Conservation (phyloP, 164 flowering plant species). For the Tetracentron sinense region DNA sequence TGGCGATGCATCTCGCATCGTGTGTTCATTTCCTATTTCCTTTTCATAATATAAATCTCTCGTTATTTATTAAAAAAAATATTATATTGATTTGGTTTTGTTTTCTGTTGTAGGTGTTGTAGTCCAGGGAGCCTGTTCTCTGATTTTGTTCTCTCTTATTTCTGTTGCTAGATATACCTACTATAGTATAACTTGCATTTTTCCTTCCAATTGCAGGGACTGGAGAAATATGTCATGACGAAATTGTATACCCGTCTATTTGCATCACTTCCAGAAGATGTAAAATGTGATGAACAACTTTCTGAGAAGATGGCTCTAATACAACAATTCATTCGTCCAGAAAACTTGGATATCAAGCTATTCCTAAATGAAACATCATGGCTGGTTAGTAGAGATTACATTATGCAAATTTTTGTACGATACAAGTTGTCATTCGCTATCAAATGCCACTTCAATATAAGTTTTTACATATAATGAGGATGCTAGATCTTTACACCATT, state of each 20-base stretch:
- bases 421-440: background rate
- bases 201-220: constrained; percentile 53
- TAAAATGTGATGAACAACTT: constrained; percentile 62
- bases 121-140: no score
- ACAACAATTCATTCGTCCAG: constrained; percentile 90
- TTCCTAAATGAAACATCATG: constrained; percentile 93
- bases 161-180: background rate
- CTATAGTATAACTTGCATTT: background rate
- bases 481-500: no score
- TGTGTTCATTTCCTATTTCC: no score
- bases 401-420: background rate
- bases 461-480: background rate
- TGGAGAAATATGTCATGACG: constrained; percentile 98
- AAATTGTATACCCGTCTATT: constrained; percentile 87
- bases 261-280: constrained; percentile 88
- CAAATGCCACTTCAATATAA: background rate
- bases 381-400: constrained; percentile 56
- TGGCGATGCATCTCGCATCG: no score
- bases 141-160: no score
- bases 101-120: no score
- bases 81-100: no score
- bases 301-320: constrained; percentile 76
- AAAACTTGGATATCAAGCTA: constrained; percentile 79
- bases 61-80: no score
- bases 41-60: no score